A percentile compares a stretch with the other conserved stretches of the same genome.
phyloP scores from a whole-genome alignment of 1,284 basidiomycete genomes.

The Lentinus polychrous region DNA sequence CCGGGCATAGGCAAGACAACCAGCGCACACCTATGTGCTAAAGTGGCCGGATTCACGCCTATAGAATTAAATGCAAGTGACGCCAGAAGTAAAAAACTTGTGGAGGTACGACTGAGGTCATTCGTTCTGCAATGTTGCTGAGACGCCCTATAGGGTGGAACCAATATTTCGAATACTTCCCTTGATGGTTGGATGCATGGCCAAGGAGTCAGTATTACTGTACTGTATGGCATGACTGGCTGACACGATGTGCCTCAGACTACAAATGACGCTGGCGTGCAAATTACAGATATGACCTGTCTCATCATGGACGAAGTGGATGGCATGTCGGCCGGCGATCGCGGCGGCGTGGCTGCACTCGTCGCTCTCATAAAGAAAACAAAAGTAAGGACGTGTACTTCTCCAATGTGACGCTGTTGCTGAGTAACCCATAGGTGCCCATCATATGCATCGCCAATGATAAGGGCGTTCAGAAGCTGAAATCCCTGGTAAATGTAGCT shows the following conservation, averaged over 20 bases:
- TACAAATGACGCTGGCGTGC: constrained; percentile 62
- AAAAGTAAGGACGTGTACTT: constrained; percentile 42
- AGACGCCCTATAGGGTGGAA: constrained; percentile 55
- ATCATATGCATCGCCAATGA: constrained; percentile 99
- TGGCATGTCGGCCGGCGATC: constrained; percentile 96
- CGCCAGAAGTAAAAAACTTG: constrained; percentile 90
- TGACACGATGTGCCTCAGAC: constrained; percentile 29
- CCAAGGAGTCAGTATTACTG: constrained; percentile 36
- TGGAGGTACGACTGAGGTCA: constrained; percentile 57
- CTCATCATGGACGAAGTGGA: constrained; percentile 99
- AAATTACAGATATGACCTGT: constrained; percentile 76
- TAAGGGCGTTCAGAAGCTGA: constrained; percentile 80
- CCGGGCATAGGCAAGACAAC: constrained; percentile 99
- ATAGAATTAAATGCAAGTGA: constrained; percentile 98
- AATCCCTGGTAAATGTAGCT: constrained; percentile 73
- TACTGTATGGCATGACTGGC: background rate
- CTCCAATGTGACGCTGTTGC: background rate
- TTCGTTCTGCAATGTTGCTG: background rate
- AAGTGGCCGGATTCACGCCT: constrained; percentile 82
- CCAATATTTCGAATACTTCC: constrained; percentile 83
- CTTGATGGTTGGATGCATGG: constrained; percentile 85
- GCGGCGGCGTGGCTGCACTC: constrained; percentile 92
- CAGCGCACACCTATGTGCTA: constrained; percentile 88
- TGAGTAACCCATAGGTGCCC: constrained; percentile 56
- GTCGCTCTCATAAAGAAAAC: constrained; percentile 93